Evolutionary conservation across 179 eudicot genomes (phyloP), one percentile per base, ranked within the genome.

Genomic region (Nepenthes alata): DNA sequence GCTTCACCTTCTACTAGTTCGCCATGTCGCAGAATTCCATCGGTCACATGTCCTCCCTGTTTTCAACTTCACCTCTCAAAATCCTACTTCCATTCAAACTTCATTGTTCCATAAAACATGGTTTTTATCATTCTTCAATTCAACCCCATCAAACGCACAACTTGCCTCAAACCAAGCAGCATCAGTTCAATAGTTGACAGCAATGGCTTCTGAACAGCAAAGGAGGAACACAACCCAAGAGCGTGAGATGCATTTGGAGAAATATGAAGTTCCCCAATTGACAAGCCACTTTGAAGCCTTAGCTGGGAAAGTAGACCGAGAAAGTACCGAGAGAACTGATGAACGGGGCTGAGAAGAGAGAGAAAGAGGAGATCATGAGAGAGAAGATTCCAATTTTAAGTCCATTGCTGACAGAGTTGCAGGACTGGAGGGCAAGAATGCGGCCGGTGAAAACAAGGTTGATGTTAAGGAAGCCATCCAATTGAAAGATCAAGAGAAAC

Each of bases 201-300:
- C 25, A 37, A 88, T 87, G 95, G 86, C 89, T 35, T 80, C 97
- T 1, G 69, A 80, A 36, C 81, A 89, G 59, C 47, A 78, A 37
- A 78, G 81, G 52, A 80, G 85, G 69, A 85, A 85, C 8, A 66
- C 49, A 10, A 81, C 80, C 11, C 67, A 73, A 13, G 88, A 76
- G 64, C 63, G 80, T 38, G 68, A 71, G 25, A 34, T 67, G 2
- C 67, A 67, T 2, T 78, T 74, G 1, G 83, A 79, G 70, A 78
- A 77, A 61, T 78, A 82, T 45, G 59, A 62, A 5, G 95, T 81
- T 1, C 85, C 87, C 1, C 74, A 87, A 51, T 69, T 81, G 65
- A 52, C 88, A 0, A 78, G 55, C 44, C 79, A 78, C 13, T 87
- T 79, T 50, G 96, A 84, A 64, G 78, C 84, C 54, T 78, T 89